phyloP scores from a whole-genome alignment of 306 rosid species.

The Dryas drummondii region DNA sequence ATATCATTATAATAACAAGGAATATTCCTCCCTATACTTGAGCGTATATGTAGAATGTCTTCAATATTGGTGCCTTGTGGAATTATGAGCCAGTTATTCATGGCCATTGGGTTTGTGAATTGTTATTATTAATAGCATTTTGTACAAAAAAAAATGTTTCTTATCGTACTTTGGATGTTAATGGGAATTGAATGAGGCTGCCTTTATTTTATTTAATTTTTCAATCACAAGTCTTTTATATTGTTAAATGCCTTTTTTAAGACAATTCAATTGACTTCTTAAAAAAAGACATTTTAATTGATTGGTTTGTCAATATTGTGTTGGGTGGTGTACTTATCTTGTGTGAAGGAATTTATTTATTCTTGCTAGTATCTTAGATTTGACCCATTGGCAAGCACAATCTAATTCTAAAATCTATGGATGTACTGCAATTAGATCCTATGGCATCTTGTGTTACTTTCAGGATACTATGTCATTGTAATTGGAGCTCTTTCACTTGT shows the following conservation, averaged over 20 bases:
- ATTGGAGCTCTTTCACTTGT: not conserved
- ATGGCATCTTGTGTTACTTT: not conserved
- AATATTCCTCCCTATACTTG: not conserved
- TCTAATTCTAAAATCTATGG: not conserved
- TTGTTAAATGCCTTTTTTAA: not conserved
- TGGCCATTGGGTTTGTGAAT: not conserved
- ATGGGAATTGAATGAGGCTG: not conserved
- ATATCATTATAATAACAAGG: not conserved
- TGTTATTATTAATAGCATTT: not conserved
- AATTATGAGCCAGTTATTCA: not conserved
- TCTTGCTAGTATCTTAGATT: not conserved
- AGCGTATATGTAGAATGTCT: not conserved
- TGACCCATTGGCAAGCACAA: not conserved
- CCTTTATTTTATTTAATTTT: not conserved
- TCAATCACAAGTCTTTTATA: slow-evolving; percentile 6
- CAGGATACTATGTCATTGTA: not conserved
- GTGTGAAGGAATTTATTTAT: not conserved
- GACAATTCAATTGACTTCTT: not conserved
- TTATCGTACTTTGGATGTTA: not conserved
- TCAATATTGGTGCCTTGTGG: not conserved
- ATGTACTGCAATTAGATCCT: not conserved
- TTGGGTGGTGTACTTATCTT: not conserved
- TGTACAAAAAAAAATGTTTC: not conserved
- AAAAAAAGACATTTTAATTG: not conserved
- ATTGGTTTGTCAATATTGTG: not conserved